A percentile compares a stretch with the other conserved stretches of the same genome.
phyloP scores from a whole-genome alignment of 352 stramenopile species.

The Phytophthora crassamura region DNA sequence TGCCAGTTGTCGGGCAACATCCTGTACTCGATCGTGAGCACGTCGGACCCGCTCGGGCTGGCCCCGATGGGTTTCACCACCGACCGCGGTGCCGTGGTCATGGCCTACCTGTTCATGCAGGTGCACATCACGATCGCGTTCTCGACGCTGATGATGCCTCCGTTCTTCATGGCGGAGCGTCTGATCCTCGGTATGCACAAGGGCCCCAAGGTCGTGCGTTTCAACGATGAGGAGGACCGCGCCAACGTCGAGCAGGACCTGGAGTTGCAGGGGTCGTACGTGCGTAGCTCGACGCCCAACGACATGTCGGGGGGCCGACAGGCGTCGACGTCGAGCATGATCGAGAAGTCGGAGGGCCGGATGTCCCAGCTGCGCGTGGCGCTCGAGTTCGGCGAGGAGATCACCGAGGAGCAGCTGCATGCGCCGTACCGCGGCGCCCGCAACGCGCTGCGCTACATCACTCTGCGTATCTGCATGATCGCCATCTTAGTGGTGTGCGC shows the following conservation, averaged over 20 bases:
- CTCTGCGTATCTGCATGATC: constrained; percentile 53
- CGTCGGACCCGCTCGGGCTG: constrained; percentile 28
- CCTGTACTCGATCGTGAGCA: constrained; percentile 60
- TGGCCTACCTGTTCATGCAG: constrained; percentile 69
- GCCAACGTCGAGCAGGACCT: constrained; percentile 35
- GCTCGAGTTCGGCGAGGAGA: constrained; percentile 45
- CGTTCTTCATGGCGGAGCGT: constrained; percentile 70
- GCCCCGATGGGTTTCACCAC: constrained; percentile 53
- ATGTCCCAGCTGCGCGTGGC: constrained; percentile 48
- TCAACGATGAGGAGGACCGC: constrained; percentile 28
- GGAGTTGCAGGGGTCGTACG: constrained; percentile 40
- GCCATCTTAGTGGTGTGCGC: constrained; percentile 48
- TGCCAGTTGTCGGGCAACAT: constrained; percentile 67
- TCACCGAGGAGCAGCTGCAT: constrained; percentile 34
- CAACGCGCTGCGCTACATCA: constrained; percentile 52
- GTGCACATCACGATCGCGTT: constrained; percentile 58
- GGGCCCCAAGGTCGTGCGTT: constrained; percentile 29
- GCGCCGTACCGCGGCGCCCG: constrained; percentile 46
- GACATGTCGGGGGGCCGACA: constrained; percentile 18
- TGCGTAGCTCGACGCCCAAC: constrained; percentile 41
- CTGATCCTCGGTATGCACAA: constrained; percentile 72
- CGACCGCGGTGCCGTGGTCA: constrained; percentile 50
- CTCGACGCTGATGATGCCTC: constrained; percentile 54
- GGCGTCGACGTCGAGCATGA: constrained; percentile 29
- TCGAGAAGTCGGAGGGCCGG: constrained; percentile 31